Base-by-base conservation (phyloP, 345 rosid genomes). In the Eucalyptus tenuipes region DNA sequence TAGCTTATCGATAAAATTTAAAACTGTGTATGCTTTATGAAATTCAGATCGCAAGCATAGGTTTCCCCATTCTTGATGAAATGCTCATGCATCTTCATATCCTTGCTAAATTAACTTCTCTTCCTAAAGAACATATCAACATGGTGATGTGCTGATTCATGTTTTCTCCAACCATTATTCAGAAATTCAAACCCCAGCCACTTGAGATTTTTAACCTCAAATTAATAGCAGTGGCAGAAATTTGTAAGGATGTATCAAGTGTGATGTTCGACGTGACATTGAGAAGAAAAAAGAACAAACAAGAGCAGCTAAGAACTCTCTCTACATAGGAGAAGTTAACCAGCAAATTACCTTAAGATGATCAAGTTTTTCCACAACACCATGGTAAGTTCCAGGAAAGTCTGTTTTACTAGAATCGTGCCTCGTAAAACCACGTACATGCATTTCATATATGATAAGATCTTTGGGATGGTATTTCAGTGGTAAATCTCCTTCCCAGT, bases 401-500 rank as follows among this genome's bases (percentile, higher is more conserved):
- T 95, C 93, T 87, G 93, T 89, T 90, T 87, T 88, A 84, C 99
- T 96, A 88, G 98, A 96, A 90, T 97, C 97, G 85, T 97, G 99
- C 90, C 87, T 93, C 53, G 99, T 97, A 92, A 92, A 97, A 86
- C 98, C 99, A 68, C 99, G 96, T 49, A 97, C 97, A 91, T 97
- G 99, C 96, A 97, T 94, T 93, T 97, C 99, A 90, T 96, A 97
- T 86, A 96, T 90, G n/a, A 97, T 92, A 86, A 96, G 95, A 90
- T 97, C 97, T 91, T 92, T 96, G 84, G 93, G 96, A 47, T 93
- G 94, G 88, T 94, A 89, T 94, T 92, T 95, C 93, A 94, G 91
- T 49, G 94, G 99, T 89, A 96, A 92, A 95, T 97, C 99, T 86
- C 99, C 99, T 89, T 97, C 98, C 99, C 99, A 97, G 88, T 97